These are phyloP conservation scores for Phlegmacium glaucopus DNA, from an alignment of 768 basidiomycete species.

Conservation along the genomic window DNA sequence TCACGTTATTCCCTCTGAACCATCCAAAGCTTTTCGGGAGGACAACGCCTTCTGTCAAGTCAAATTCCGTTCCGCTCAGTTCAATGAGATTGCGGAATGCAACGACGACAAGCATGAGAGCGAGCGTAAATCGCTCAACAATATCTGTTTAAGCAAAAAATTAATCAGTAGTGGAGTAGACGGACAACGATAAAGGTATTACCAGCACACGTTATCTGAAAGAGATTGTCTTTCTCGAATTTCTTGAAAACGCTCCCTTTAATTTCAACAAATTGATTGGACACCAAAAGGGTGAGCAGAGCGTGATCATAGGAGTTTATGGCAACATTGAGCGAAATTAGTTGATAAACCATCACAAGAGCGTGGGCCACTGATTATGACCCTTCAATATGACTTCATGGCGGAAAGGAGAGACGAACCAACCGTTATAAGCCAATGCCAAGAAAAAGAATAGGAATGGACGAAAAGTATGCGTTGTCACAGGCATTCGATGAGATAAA, in stretches of 20 bases:
- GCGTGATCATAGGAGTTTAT: conserved; percentile 98
- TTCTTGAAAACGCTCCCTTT: conserved; percentile 99
- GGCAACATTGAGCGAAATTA: conserved; percentile 93
- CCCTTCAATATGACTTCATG: background rate
- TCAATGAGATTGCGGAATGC: conserved; percentile 95
- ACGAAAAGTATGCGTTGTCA: conserved; percentile 65
- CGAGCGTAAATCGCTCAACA: conserved; percentile 92
- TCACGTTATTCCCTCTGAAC: conserved; percentile 72
- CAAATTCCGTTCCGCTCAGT: conserved; percentile 85
- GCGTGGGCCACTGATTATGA: conserved; percentile 69
- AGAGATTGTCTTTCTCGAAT: conserved; percentile 97
- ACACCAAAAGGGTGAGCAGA: conserved; percentile 88
- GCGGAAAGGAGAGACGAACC: conserved; percentile 19
- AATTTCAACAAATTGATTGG: conserved; percentile 99
- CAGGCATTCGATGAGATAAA: conserved; percentile 57
- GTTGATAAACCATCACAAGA: conserved; percentile 94
- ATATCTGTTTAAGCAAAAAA: conserved; percentile 60
- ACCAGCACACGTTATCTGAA: conserved; percentile 98
- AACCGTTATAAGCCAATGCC: conserved; percentile 81
- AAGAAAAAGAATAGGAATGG: conserved; percentile 84
- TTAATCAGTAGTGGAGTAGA: background rate
- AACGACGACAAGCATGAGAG: conserved; percentile 87
- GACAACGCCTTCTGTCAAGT: conserved; percentile 67
- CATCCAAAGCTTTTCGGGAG: conserved; percentile 84
- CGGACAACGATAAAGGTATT: conserved; percentile 12